Conservation (phyloP, 2,329 filamentous ascomycete genomes). For the Zasmidium angulare region DNA sequence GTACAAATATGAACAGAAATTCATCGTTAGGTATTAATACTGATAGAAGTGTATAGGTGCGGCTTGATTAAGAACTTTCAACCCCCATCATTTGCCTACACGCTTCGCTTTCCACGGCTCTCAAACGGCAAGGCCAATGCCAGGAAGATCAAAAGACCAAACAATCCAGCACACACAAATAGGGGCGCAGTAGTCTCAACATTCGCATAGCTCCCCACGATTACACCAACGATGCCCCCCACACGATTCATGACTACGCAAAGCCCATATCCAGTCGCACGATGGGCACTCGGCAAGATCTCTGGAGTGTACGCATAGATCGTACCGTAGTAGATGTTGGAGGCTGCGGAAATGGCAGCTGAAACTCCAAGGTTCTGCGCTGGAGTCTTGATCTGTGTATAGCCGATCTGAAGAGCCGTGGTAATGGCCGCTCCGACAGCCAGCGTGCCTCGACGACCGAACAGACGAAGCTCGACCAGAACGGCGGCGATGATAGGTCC, state of each 20-base stretch:
- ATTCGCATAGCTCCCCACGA: constrained; percentile 30
- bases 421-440: constrained; percentile 24
- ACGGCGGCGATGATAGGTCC: constrained; percentile 54
- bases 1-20: too few relatives aligned
- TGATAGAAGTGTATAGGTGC: too few relatives aligned
- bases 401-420: constrained; percentile 27
- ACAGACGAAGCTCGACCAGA: constrained; percentile 23
- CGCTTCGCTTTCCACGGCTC: constrained; percentile 19
- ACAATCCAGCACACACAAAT: constrained; percentile 29
- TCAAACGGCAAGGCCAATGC: constrained; percentile 30
- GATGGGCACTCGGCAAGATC: constrained; percentile 69
- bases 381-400: constrained; percentile 29
- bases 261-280: constrained; percentile 59
- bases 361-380: constrained; percentile 27
- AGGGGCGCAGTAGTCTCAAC: constrained; percentile 28
- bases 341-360: constrained; percentile 22
- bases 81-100: background rate
- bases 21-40: too few relatives aligned
- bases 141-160: constrained; percentile 27
- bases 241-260: constrained; percentile 29
- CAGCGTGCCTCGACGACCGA: constrained; percentile 27
- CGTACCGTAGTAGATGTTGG: constrained; percentile 68
- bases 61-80: too few relatives aligned
- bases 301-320: constrained; percentile 77
- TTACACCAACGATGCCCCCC: constrained; percentile 27